Evolutionary conservation across 2,329 filamentous ascomycete species (phyloP), one percentile per base, ranked within the genome.

Genomic region (Ilyonectria sp.): DNA sequence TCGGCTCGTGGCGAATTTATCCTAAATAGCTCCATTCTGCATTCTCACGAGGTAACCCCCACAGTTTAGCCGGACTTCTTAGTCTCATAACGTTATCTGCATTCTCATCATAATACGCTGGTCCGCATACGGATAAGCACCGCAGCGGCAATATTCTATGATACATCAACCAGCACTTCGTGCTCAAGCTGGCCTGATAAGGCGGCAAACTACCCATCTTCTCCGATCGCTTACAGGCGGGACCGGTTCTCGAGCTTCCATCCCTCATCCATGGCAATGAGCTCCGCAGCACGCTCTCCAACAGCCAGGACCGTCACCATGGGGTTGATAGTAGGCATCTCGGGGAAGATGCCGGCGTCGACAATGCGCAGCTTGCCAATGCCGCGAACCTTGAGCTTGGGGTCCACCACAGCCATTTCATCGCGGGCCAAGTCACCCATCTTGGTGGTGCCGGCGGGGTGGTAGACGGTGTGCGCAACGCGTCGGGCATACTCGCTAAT

Each of bases 231-330:
- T 74, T 78, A 82, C 72, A 82, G 71, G 60, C 76, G 76, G 46
- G 80, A 73, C 59, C 71, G 72, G 68, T 73, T 72, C 37, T 72
- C 73, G 23, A 76, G 75, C 75, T 81, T 82, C 80, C 80, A 82
- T 52, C 81, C 92, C 72, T 94, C 90, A 78, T 91, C 86, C 33
- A 92, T 92, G 78, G 81, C 81, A 69, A 97, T 92, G 79, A 97
- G 81, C 86, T 97, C 94, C 0, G 94, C 94, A 6, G 90, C 92
- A 64, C 93, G 87, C 88, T 97, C 94, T 8, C 93, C 94, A 75
- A 97, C 89, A 60, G 90, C 92, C 77, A 97, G 81, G 6, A 97
- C 94, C 1, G 94, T 97, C 77, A 97, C 84, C 94, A 97, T 96
- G 66, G 93, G 94, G 84, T 97, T 97, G 79, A 96, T 92, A 60